Base-by-base conservation (phyloP, 345 rosid genomes). In the Cardamine resedifolia region DNA sequence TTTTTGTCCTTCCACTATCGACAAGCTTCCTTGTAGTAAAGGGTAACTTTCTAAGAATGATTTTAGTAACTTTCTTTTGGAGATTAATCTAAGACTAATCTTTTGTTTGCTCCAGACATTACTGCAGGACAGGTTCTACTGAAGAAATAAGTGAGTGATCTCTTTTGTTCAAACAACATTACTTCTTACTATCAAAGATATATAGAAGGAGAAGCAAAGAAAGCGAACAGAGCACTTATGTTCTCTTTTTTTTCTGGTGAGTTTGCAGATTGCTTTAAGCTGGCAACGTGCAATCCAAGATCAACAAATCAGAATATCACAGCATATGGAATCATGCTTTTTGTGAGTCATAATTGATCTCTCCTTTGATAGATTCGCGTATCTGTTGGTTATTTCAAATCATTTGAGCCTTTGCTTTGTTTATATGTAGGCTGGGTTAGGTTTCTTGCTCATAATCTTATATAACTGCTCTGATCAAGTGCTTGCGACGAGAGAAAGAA, bases 401-500 rank as follows among this genome's bases (percentile, higher is more conserved):
- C 5, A 14, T 41, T 33, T 51, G 52, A 50, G 30, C 5, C 63
- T 34, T 71, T 20, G 31, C 1, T 21, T 60, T 18, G 12, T 16
- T 9, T 0, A 10, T 56, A 33, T 84, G 79, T 68, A 96, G 98
- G 97, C 85, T 19, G 99, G 88, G 71, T 24, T 92, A 56, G 72
- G 88, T 55, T 83, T 96, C 83, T 71, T 92, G 73, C 87, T 90
- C n/a, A 74, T 96, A 72, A 82, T 96, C 39, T 79, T 96, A 34
- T 90, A 91, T 67, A 92, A 93, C 81, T 96, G 92, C 81, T 92
- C 99, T 12, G 99, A 96, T 71, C 99, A 92, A 90, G 97, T 88
- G 48, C 88, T 95, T 48, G 80, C 94, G 3, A 91, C 98, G 12
- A 81, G 98, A 78, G 99, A 92, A 80, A 84, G 78, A 84, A 90